phyloP scores from a whole-genome alignment of 2,329 filamentous ascomycete species.

The Aspergillus novoparasiticus region DNA sequence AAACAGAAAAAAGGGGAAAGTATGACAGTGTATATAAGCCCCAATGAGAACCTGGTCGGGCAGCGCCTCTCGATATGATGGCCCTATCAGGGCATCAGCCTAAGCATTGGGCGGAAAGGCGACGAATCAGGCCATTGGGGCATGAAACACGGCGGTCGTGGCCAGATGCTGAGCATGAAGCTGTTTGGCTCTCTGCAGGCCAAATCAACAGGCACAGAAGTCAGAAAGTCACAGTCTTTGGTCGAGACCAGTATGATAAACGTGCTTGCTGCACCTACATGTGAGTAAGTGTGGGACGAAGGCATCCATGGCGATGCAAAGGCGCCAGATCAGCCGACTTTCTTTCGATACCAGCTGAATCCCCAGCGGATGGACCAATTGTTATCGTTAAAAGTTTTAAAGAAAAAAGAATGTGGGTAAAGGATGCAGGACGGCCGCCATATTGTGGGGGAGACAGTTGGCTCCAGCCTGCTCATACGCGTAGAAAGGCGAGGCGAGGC shows the following conservation, averaged over 20 bases:
- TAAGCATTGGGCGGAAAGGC: slow-evolving; percentile 25
- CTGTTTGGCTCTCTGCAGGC: slow-evolving; percentile 16
- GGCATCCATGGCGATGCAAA: background rate
- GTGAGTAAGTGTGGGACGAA: slow-evolving; percentile 6
- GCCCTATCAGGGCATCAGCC: slow-evolving; percentile 26
- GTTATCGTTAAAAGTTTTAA: background rate
- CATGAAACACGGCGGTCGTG: slow-evolving; percentile 20
- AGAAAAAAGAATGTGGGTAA: background rate
- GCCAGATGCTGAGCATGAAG: slow-evolving; percentile 18
- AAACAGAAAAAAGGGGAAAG: slow-evolving; percentile 8
- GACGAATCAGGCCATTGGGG: slow-evolving; percentile 22
- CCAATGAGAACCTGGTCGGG: slow-evolving; percentile 24
- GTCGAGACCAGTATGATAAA: slow-evolving; percentile 4
- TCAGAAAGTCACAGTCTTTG: slow-evolving; percentile 9
- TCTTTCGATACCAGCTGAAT: slow-evolving; percentile 1
- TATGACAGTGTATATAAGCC: slow-evolving; percentile 16
- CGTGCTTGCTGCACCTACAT: background rate
- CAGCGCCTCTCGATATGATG: slow-evolving; percentile 20
- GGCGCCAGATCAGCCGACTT: slow-evolving; percentile 2
- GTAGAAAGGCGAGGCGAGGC: background rate
- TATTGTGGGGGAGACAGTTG: slow-evolving; percentile 5
- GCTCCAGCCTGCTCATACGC: background rate
- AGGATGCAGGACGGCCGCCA: background rate
- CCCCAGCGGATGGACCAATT: background rate
- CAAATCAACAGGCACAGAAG: slow-evolving; percentile 19